phyloP scores from a whole-genome alignment of 1,284 basidiomycete genomes.

The Xerocomus nothofagi region DNA sequence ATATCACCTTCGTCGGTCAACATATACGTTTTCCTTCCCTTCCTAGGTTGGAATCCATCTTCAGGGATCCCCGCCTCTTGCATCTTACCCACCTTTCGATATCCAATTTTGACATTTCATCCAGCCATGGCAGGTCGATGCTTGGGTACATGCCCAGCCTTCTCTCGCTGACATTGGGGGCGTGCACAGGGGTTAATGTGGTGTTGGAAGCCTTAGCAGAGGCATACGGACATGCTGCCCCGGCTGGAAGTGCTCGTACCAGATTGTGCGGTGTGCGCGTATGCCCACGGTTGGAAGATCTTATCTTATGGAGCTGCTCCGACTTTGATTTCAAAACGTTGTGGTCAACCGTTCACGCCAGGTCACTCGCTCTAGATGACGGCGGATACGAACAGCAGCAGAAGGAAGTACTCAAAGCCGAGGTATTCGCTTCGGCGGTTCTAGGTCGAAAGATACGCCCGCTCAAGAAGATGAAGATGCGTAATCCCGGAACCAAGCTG shows the following conservation, averaged over 20 bases:
- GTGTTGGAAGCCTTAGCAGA: conserved; percentile 33
- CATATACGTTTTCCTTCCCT: conserved; percentile 25
- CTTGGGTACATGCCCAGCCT: conserved; percentile 43
- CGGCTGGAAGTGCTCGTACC: conserved; percentile 7
- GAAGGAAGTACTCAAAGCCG: conserved; percentile 18
- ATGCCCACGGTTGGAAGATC: conserved; percentile 49
- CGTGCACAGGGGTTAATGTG: conserved; percentile 31
- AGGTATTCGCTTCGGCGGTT: conserved; percentile 33
- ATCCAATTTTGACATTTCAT: conserved; percentile 34
- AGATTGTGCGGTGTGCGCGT: conserved; percentile 35
- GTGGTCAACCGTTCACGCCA: conserved; percentile 37
- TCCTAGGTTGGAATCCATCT: conserved; percentile 41
- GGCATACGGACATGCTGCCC: conserved; percentile 26
- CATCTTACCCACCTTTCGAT: conserved; percentile 38
- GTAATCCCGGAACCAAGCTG: conserved; percentile 10
- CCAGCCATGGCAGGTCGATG: conserved; percentile 32
- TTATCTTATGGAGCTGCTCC: conserved; percentile 50
- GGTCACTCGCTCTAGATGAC: conserved; percentile 34
- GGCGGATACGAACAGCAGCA: conserved; percentile 15
- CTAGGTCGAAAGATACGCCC: conserved; percentile 35
- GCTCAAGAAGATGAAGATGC: conserved; percentile 31
- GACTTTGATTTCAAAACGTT: conserved; percentile 42
- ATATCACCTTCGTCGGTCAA: conserved; percentile 38
- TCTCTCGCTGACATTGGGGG: conserved; percentile 37
- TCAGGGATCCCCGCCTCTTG: conserved; percentile 43